Percentiles rank a stretch among this genome's conserved stretches.
Conservation (phyloP, 2,329 filamentous ascomycete species). For the Apiospora rasikravindrae region DNA sequence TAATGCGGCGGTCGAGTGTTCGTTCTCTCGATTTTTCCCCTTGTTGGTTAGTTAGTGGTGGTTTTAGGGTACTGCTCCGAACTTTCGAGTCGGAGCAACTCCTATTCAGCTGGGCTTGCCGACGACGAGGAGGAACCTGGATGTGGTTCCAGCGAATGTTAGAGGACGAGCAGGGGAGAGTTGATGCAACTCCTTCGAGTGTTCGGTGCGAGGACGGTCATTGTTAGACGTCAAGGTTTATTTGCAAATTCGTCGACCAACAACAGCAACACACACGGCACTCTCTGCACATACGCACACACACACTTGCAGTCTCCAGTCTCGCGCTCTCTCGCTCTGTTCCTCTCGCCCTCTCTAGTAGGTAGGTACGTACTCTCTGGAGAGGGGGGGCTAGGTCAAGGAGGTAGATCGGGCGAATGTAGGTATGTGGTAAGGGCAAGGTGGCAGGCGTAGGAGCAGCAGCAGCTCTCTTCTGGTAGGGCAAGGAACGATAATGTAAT, state of each 20-base stretch:
- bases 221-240: slow-evolving; percentile 27
- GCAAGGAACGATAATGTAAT: slow-evolving; percentile 17
- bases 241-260: neutral
- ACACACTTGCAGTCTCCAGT: neutral
- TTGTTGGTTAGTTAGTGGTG: slow-evolving; percentile 7
- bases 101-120: slow-evolving; percentile 1
- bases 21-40: neutral
- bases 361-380: slow-evolving; percentile 4
- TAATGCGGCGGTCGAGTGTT: neutral
- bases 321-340: neutral
- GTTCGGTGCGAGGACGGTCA: slow-evolving; percentile 36
- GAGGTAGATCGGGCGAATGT: neutral
- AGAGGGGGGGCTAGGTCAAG: neutral
- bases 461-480: neutral
- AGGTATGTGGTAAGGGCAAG: slow-evolving; percentile 6
- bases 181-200: slow-evolving; percentile 34
- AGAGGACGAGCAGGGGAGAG: slow-evolving; percentile 35
- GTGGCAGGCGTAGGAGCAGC: neutral
- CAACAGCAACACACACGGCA: neutral
- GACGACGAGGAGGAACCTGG: slow-evolving; percentile 36
- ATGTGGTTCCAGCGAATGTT: slow-evolving; percentile 41
- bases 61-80: slow-evolving; percentile 6
- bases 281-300: neutral
- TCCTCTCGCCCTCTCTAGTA: neutral
- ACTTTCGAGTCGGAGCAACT: slow-evolving; percentile 10